A percentile compares a stretch with the other conserved stretches of the same genome.
phyloP scores from a whole-genome alignment of 768 basidiomycete genomes.

The Mycena epipterygia region DNA sequence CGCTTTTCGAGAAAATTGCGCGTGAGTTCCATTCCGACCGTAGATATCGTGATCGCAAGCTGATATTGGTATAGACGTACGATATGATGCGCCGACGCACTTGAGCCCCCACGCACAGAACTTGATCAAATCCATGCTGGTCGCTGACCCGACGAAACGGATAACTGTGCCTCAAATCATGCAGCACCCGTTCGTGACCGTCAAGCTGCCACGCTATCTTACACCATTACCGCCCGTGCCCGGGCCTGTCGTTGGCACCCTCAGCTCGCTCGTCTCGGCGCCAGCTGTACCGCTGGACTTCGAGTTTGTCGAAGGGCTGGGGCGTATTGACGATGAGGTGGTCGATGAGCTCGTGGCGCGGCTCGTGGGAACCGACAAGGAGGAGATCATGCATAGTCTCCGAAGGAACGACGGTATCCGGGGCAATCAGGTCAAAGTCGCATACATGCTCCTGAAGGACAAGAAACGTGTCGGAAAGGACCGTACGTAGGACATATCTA shows the following conservation, averaged over 20 bases:
- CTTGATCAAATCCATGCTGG: conserved; percentile 91
- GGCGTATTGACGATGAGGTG: conserved; percentile 92
- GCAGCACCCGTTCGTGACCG: conserved; percentile 90
- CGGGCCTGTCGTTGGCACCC: conserved; percentile 81
- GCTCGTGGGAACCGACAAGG: conserved; percentile 81
- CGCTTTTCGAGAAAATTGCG: conserved; percentile 94
- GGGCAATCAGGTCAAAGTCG: conserved; percentile 96
- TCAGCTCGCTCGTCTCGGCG: conserved; percentile 79
- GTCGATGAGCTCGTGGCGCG: conserved; percentile 84
- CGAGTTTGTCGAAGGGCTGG: conserved; percentile 92
- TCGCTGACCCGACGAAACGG: conserved; percentile 94
- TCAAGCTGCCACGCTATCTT: conserved; percentile 89
- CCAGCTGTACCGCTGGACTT: conserved; percentile 77
- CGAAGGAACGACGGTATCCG: conserved; percentile 86
- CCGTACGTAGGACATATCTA: conserved; percentile 64
- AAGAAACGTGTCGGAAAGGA: conserved; percentile 88
- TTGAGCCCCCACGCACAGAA: conserved; percentile 82
- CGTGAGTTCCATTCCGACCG: conserved; percentile 61
- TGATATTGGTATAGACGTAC: conserved; percentile 72
- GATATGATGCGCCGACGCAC: conserved; percentile 86
- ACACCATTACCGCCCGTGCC: conserved; percentile 83
- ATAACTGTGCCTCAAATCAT: conserved; percentile 95
- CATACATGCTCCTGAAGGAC: conserved; percentile 93
- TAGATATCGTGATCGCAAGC: conserved; percentile 21
- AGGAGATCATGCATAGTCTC: conserved; percentile 91